Percentiles rank a stretch among this genome's conserved stretches.
These are phyloP conservation scores for Colletotrichum gigasporum DNA, from an alignment of 2,329 filamentous ascomycete genomes.

Conservation along the genomic window DNA sequence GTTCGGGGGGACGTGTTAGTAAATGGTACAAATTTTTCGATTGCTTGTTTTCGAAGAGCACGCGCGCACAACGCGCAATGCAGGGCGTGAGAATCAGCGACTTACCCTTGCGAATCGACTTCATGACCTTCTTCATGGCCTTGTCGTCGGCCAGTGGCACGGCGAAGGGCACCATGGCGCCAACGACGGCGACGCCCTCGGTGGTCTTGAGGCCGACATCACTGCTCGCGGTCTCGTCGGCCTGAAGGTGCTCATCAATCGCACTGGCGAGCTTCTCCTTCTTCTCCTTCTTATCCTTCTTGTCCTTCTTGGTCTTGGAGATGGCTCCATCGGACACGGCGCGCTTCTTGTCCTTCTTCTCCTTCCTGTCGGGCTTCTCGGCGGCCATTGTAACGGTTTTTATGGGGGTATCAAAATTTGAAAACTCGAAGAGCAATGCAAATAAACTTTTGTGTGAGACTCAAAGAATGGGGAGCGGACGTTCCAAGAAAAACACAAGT, in stretches of 20 bases:
- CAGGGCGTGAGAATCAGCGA: background rate
- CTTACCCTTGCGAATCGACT: conserved; percentile 66
- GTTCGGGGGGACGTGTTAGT: conserved; percentile 32
- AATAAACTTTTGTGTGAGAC: too few relatives aligned
- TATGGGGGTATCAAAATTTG: background rate
- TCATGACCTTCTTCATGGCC: conserved; percentile 70
- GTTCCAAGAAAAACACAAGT: too few relatives aligned
- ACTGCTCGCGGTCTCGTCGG: conserved; percentile 57
- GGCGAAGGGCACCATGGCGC: conserved; percentile 83
- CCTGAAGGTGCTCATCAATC: conserved; percentile 72
- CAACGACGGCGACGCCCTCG: conserved; percentile 52
- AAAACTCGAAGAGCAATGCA: too few relatives aligned
- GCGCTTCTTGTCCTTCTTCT: conserved; percentile 44
- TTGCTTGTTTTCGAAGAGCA: background rate
- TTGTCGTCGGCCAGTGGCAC: conserved; percentile 84
- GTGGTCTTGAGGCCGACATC: conserved; percentile 54
- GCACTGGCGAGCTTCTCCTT: conserved; percentile 72
- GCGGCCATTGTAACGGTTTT: conserved; percentile 52
- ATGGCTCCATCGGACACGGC: conserved; percentile 37
- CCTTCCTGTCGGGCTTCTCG: conserved; percentile 59
- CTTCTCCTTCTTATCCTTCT: conserved; percentile 69
- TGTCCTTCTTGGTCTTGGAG: conserved; percentile 61
- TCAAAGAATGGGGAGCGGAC: background rate
- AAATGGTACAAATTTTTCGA: background rate
- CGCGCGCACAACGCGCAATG: background rate